Evolutionary conservation across 768 basidiomycete species (phyloP), one percentile per base, ranked within the genome.

Genomic region (Dacryopinax primogenitus): DNA sequence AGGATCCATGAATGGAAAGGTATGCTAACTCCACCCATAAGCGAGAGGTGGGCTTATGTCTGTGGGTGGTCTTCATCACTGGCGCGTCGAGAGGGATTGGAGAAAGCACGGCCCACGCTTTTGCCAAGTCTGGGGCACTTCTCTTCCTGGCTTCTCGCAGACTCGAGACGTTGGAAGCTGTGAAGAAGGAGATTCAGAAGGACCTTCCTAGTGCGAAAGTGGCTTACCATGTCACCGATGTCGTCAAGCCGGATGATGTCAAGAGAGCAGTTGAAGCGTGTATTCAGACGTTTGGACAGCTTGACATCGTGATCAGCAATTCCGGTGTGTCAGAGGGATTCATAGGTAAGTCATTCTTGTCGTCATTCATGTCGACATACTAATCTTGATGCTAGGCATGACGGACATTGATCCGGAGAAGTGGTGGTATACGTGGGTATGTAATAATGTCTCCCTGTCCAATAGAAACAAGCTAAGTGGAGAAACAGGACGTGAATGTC

Each of bases 401-500:
- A 63, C 47, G 13, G 63, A 65, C 30, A 64, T 63, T 23, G 71
- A 72, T 64, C 67, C 72, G 3, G 64, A 67, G 13, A 65, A 66
- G 41, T 73, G 72, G 72, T 70, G 70, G 71, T 67, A 67, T 33
- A 65, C 21, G 4, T 44, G 41, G 41, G 36, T 18, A 37, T 9
- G 36, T 37, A 9, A 9, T 37, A 9, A 9, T 37, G 36, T 37
- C 36, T 9, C 11, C 36, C 36, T 18, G 36, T 18, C 9, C 18
- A 18, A 37, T 18, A 18, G 18, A 37, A 37, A 18, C 18, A 9
- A 9, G 18, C 11, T 37, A 9, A 37, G 11, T 37, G 11, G 18
- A 64, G 15, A 30, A 64, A 4, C 41, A 70, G 51, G 72, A 71
- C 35, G 70, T 71, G 9, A 72, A 70, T 33, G 41, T 72, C 12